Conservation (phyloP, 495 filamentous ascomycete species). For the Penicillium canariense region DNA sequence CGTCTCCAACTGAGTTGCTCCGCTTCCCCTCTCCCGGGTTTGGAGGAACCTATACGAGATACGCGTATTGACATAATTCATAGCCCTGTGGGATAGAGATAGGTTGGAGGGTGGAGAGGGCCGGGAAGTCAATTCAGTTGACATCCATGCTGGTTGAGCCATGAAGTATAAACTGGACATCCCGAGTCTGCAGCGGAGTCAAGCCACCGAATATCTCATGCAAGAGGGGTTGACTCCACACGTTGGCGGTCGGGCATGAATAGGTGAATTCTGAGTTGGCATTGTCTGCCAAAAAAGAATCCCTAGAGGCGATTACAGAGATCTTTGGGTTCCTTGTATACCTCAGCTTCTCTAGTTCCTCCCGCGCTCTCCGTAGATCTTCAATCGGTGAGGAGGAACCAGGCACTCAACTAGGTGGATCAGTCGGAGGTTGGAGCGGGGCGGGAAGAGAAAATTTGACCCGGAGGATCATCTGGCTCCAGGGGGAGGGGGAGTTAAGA, state of each 20-base stretch:
- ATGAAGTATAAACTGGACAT: background rate
- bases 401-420: constrained; percentile 26
- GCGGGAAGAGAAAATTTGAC: constrained; percentile 34
- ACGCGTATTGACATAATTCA: too few species aligned
- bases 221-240: constrained; percentile 22
- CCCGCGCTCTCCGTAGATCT: too few species aligned
- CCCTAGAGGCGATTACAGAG: too few species aligned
- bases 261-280: too few species aligned
- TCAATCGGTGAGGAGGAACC: constrained; percentile 25
- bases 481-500: constrained; percentile 5
- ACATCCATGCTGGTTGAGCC: background rate
- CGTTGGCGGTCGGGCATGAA: background rate
- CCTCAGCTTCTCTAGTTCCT: too few species aligned
- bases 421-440: constrained; percentile 25
- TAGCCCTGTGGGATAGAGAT: too few species aligned
- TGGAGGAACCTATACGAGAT: background rate
- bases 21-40: background rate
- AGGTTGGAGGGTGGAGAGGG: background rate
- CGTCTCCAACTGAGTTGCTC: background rate
- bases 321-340: too few species aligned
- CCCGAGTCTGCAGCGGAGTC: constrained; percentile 17
- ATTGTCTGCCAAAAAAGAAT: too few species aligned
- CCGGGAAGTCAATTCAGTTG: background rate
- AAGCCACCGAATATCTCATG: constrained; percentile 19
- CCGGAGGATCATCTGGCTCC: constrained; percentile 21